Evolutionary conservation across 495 filamentous ascomycete genomes (phyloP), one percentile per base, ranked within the genome.

Genomic region (Xylaria cubensis): DNA sequence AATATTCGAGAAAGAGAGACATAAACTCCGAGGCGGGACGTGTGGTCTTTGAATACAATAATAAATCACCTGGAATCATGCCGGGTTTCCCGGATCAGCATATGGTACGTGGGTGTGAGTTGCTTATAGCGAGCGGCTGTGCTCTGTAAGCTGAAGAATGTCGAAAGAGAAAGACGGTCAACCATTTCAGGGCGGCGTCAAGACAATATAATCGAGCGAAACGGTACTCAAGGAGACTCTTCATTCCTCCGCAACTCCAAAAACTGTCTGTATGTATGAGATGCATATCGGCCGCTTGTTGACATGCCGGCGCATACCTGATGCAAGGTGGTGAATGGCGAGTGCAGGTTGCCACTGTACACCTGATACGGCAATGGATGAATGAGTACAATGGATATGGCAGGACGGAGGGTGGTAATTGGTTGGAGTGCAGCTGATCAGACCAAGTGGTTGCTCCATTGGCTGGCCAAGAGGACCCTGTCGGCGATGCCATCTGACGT

Each of bases 401-500:
- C 59, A 59, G 41, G 41, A 29, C 17, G 39, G 42, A 26, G 32
- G 51, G 53, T 41, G 59, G 53, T 61, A 50, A 72, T 66, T 72
- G 70, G 70, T 61, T 56, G 26, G 70, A 46, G 53, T 61, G 63
- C 63, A 72, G 70, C 70, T 72, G 70, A 72, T 61, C 62, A 59
- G 63, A 10, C 36, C 51, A 56, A 50, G 5, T 67, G 50, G 19
- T 67, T 41, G 42, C 34, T 72, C 62, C 21, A 72, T 67, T 72
- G 70, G 70, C 48, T 51, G 62, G 51, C 26, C 48, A 39, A 44
- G 63, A 41, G 29, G 50, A 19, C 63, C 51, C 51, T 65, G 41
- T 46, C 63, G 61, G 53, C 70, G 42, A 72, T 56, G 48, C 46
- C 70, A 72, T 72, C 70, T 72, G 69, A 72, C 70, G 53, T 64